Percentiles rank a stretch among this genome's conserved stretches.
These are phyloP conservation scores for Scedosporium apiospermum DNA, from an alignment of 2,329 filamentous ascomycete genomes.

Conservation along the genomic window DNA sequence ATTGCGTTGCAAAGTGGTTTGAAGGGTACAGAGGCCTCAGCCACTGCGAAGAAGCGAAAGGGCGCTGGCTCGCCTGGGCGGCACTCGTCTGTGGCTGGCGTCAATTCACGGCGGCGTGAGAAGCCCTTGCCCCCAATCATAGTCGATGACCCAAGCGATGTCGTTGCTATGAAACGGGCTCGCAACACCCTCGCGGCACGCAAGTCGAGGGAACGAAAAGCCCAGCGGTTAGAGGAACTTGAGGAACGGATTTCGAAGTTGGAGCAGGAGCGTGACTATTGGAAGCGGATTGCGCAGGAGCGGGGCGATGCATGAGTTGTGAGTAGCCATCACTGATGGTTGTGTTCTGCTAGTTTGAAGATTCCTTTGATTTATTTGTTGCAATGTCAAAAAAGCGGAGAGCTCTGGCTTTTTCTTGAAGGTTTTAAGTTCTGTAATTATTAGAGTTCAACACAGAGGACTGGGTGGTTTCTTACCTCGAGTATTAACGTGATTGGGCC, in stretches of 20 bases:
- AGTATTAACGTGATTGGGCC: too few relatives aligned
- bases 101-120: conserved; percentile 65
- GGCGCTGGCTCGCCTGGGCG: conserved; percentile 25
- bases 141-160: conserved; percentile 64
- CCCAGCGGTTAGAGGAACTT: conserved; percentile 63
- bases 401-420: too few relatives aligned
- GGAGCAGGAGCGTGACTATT: conserved; percentile 55
- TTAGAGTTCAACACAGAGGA: too few relatives aligned
- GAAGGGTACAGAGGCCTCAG: background rate
- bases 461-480: too few relatives aligned
- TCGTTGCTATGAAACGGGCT: conserved; percentile 80
- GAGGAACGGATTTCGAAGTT: conserved; percentile 65
- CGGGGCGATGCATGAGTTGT: conserved; percentile 19
- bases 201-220: conserved; percentile 84
- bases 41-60: conserved; percentile 3
- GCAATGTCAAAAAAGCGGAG: background rate
- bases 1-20: too few relatives aligned
- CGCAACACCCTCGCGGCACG: conserved; percentile 89
- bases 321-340: too few relatives aligned
- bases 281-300: conserved; percentile 47
- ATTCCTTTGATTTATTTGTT: background rate
- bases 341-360: background rate
- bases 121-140: conserved; percentile 74
- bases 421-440: too few relatives aligned
- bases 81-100: conserved; percentile 61